phyloP scores from a whole-genome alignment of 768 basidiomycete species.

The Postia placenta region DNA sequence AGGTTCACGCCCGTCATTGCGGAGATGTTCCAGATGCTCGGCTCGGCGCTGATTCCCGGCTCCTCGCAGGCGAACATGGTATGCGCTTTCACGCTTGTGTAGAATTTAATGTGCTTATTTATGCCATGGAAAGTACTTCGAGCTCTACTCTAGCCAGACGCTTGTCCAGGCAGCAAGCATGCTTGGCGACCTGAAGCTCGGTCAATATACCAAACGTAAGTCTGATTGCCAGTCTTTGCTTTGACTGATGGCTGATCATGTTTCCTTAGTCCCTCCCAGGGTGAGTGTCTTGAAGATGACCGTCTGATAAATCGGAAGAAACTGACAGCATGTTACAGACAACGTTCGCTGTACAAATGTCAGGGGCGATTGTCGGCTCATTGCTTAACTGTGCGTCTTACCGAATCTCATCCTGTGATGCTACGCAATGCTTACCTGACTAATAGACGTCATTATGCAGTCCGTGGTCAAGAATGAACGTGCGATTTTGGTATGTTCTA shows the following conservation, averaged over 20 bases:
- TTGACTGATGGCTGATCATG: too few species aligned
- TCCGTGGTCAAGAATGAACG: constrained; percentile 29
- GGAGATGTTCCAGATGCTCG: constrained; percentile 42
- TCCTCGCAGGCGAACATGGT: constrained; percentile 45
- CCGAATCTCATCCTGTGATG: neutral
- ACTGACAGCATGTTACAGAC: neutral
- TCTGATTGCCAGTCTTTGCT: neutral
- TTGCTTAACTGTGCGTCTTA: constrained; percentile 29
- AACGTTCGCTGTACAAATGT: constrained; percentile 43
- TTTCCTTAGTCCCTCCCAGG: constrained; percentile 1
- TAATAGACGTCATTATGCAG: constrained; percentile 25
- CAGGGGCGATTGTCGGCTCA: constrained; percentile 45
- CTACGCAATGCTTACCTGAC: neutral
- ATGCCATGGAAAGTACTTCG: constrained; percentile 19
- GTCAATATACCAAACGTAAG: constrained; percentile 20
- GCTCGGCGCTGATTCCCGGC: constrained; percentile 40
- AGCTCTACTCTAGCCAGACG: neutral
- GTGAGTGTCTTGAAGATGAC: neutral
- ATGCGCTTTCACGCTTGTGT: neutral
- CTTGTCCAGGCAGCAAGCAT: constrained; percentile 36
- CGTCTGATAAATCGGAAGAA: neutral
- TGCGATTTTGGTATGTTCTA: constrained; percentile 28
- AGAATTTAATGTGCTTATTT: constrained; percentile 23
- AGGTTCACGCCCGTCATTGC: constrained; percentile 5
- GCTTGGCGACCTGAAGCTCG: constrained; percentile 36